phyloP scores from a whole-genome alignment of 2,329 filamentous ascomycete genomes.

The Drechslerella coelobrocha region DNA sequence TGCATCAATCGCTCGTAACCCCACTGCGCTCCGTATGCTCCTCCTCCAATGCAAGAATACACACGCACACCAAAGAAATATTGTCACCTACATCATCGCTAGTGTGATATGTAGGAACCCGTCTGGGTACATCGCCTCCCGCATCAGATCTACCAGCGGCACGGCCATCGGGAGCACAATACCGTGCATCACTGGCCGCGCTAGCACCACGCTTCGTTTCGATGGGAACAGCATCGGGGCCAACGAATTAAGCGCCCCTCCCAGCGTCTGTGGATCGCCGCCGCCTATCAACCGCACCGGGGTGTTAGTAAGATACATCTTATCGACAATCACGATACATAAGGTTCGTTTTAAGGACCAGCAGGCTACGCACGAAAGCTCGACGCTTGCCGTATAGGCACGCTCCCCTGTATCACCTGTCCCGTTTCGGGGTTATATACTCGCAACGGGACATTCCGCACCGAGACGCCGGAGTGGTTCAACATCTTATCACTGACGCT shows the following conservation, averaged over 20 bases:
- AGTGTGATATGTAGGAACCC: slow-evolving; percentile 65
- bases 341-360: neutral
- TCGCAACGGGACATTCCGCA: slow-evolving; percentile 84
- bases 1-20: neutral
- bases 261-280: slow-evolving; percentile 71
- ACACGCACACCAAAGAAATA: slow-evolving; percentile 7
- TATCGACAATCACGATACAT: too few relatives aligned
- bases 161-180: slow-evolving; percentile 80
- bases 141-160: slow-evolving; percentile 80
- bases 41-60: neutral
- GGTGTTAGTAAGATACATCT: neutral
- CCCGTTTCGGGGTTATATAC: slow-evolving; percentile 79
- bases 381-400: slow-evolving; percentile 65
- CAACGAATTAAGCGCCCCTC: slow-evolving; percentile 75
- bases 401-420: slow-evolving; percentile 53
- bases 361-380: slow-evolving; percentile 71
- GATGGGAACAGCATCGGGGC: slow-evolving; percentile 87
- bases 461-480: slow-evolving; percentile 71
- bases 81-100: slow-evolving; percentile 54
- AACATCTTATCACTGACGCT: slow-evolving; percentile 79
- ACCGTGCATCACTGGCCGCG: slow-evolving; percentile 84
- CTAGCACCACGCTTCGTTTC: slow-evolving; percentile 80
- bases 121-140: slow-evolving; percentile 84
- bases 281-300: slow-evolving; percentile 43
- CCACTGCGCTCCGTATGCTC: neutral